Base-by-base conservation (phyloP, 164 flowering plant species). In the Chimonanthus salicifolius region DNA sequence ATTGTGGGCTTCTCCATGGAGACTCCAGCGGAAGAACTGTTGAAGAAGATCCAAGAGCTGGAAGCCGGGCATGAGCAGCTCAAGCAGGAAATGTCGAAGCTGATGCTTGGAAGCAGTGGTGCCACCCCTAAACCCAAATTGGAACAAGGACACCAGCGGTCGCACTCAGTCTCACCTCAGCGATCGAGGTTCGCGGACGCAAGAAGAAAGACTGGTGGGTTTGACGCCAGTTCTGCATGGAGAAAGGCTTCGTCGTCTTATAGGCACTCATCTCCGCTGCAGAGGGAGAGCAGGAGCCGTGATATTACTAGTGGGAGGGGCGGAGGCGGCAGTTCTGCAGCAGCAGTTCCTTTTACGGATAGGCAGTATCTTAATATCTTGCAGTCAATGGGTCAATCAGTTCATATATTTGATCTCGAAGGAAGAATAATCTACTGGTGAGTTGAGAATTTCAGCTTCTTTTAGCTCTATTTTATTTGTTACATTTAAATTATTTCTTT, bases 311-410 rank as follows among this genome's bases (percentile, higher is more conserved):
- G 58, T 15, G 54, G 58, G 10, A 64, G 10, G n/a, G 33, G 16
- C 0, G 51, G 4, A 3, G 54, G 69, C n/a, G 72, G 70, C 20
- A 94, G 91, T 62, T 79, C 97, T 4, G 88, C 64, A 16, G 72
- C 92, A 7, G 80, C 84, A 4, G 78, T 82, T 47, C 84, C 83
- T 67, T 86, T 92, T 63, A 87, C 86, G 7, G 87, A 90, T 68
- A 87, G 66, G 73, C 92, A 91, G 85, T 94, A 83, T 75, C 80
- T 87, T 84, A 91, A 87, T 75, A 90, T 94, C 49, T 85, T 94
- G 92, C 97, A 94, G 84, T 90, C 91, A 1, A 83, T 92, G 89
- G 99, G 97, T 9, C 98, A 94, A 68, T 79, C 98, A 4, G 89
- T 96, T 72, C 95, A 96, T 84, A 89, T 92, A 60, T 78, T 90